Base-by-base conservation (phyloP, 2,329 filamentous ascomycete genomes). In the Aspergillus ochraceus region DNA sequence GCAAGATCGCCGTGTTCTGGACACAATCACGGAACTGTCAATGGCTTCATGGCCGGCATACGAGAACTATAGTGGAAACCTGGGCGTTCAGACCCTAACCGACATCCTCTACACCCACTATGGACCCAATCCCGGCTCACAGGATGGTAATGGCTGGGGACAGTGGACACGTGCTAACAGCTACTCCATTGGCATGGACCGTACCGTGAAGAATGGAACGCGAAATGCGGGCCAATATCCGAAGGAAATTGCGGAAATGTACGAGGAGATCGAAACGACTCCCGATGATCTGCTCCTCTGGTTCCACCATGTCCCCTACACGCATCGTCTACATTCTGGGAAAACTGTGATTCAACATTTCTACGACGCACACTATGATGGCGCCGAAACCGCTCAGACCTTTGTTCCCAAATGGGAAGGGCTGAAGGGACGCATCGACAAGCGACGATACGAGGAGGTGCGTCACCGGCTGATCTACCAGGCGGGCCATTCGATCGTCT, bases 281-380 rank as follows among this genome's bases (percentile, higher is more conserved):
- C 88, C 88, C 0, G 88, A 90, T 61, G 79, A 90, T 22, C 76
- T 91, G 1, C 73, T 91, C 2, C 77, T 91, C 2, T 91, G 88
- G 88, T 91, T 91, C 75, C 89, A 91, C 71, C 89, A 91, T 68
- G 86, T 91, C 0, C 82, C 83, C 3, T 91, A 89, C 70, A 89
- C 85, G 0, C 84, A 89, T 45, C 73, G 71, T 6, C 80, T 91
- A 1, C 79, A 86, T 10, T 85, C 83, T 0, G 86, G 87, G 11
- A 84, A 88, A 72, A 89, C 88, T 0, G 86, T 91, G 2, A 88
- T 88, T 54, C 86, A 88, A 66, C 84, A 88, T 67, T 87, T 88
- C 70, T 88, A 88, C 67, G 82, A 88, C 61, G 84, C 85, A 0
- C 86, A 88, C 61, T 87, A 88, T 63, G 72, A 74, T 8, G 86